Evolutionary conservation across 2,329 filamentous ascomycete species (phyloP).

Genomic region (Xylaria sp.): DNA sequence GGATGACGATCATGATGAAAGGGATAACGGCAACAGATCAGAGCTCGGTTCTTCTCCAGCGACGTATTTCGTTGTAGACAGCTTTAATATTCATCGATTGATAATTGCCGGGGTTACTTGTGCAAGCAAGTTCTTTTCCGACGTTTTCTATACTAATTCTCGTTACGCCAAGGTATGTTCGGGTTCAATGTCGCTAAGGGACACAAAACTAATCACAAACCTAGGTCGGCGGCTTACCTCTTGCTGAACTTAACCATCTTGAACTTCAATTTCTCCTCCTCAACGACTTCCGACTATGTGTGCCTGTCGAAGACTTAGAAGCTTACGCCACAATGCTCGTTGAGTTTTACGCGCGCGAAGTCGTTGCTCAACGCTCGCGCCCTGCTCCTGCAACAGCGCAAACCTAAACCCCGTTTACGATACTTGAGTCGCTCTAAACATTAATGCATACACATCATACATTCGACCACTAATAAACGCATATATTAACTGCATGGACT

Average conservation of each 20-base stretch:
- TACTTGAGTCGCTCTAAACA: background rate
- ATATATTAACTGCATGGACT: constrained; percentile 26
- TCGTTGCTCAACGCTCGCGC: constrained; percentile 58
- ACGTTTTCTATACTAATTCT: constrained; percentile 99
- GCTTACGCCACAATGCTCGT: constrained; percentile 98
- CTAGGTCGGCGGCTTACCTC: constrained; percentile 90
- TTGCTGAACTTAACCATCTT: constrained; percentile 92
- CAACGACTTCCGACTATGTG: constrained; percentile 93
- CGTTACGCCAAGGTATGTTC: constrained; percentile 91
- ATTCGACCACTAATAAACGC: constrained; percentile 19
- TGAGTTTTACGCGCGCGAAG: constrained; percentile 94
- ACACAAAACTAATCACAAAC: constrained; percentile 24
- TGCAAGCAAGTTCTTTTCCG: constrained; percentile 98
- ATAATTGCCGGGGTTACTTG: constrained; percentile 98
- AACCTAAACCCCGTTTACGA: background rate
- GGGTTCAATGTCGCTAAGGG: background rate
- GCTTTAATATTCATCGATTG: constrained; percentile 96
- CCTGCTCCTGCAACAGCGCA: constrained; percentile 26
- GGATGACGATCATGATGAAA: constrained; percentile 50
- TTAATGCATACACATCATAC: constrained; percentile 16
- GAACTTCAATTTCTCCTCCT: constrained; percentile 94
- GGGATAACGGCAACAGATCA: constrained; percentile 19
- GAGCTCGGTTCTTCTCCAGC: constrained; percentile 45
- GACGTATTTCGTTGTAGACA: constrained; percentile 90
- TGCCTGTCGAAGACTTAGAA: constrained; percentile 94